phyloP scores from a whole-genome alignment of 1,139 yeast genomes.

The Eremothecium gossypii region DNA sequence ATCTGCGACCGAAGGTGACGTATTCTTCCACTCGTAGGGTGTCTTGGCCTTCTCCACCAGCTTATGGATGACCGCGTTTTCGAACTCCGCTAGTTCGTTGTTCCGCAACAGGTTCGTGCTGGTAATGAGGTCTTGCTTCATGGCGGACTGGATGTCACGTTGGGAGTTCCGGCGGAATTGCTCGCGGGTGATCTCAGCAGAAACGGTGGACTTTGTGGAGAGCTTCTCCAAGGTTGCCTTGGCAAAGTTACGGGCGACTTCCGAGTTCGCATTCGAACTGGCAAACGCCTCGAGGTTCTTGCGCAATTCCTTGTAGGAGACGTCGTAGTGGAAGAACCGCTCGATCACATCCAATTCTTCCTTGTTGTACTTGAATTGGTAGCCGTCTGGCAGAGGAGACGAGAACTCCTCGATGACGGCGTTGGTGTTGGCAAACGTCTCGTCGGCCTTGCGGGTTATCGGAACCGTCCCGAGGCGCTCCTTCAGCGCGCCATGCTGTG shows the following conservation, averaged over 20 bases:
- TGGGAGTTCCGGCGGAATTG: conserved; percentile 55
- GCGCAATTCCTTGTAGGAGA: conserved; percentile 54
- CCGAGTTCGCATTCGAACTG: conserved; percentile 13
- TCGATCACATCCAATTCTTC: conserved; percentile 59
- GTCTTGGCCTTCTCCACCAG: conserved; percentile 53
- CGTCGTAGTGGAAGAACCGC: conserved; percentile 46
- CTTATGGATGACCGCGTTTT: conserved; percentile 40
- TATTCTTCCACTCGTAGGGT: conserved; percentile 35
- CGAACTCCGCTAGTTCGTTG: conserved; percentile 63
- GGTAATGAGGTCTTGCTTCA: conserved; percentile 64
- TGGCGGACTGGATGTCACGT: conserved; percentile 54
- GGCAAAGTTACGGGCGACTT: conserved; percentile 65
- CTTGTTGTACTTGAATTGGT: conserved; percentile 48
- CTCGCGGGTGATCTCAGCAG: conserved; percentile 65
- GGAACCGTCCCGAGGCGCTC: conserved; percentile 49
- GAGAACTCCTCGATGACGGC: conserved; percentile 70
- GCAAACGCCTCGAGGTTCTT: conserved; percentile 39
- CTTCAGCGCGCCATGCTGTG: conserved; percentile 51
- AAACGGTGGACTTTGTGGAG: conserved; percentile 54
- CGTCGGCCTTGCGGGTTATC: conserved; percentile 14
- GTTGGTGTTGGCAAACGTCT: conserved; percentile 42
- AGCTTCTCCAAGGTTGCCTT: conserved; percentile 46
- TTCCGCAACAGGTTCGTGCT: conserved; percentile 69
- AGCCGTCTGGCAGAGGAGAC: conserved; percentile 55
- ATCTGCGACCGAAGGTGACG: conserved; percentile 30